Base-by-base conservation (phyloP, 2,329 filamentous ascomycete genomes). In the Fusarium luffae region DNA sequence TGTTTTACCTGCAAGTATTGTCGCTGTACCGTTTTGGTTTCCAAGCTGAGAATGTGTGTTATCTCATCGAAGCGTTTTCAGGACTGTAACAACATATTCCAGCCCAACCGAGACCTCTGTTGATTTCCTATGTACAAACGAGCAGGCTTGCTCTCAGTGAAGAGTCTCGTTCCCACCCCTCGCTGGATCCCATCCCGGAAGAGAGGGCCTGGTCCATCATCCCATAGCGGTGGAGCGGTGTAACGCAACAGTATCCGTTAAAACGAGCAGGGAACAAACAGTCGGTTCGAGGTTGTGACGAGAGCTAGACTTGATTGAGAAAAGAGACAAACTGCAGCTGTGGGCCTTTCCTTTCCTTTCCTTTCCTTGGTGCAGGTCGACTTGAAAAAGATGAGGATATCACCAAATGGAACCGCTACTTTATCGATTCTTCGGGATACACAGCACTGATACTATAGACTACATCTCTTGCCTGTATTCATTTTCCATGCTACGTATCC, bases 171-270 rank as follows among this genome's bases (percentile, higher is more conserved):
- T 18, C 32, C 32, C 34, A n/a, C 34, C 23, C 49, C 21, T 47
- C 44, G 25, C 44, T 47, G 44, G 43, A 28, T 13, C 30, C 43
- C 21, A 49, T 40, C 30, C 30, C 19, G 43, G 43, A n/a, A 50
- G 30, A 27, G n/a, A 56, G 18, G 27, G 21, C 66, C 49, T 56
- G 55, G 61, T 47, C 54, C 57, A 63, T 57, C 63, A 64, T 71
- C 63, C 63, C 63, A 71, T 64, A 48, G 59, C 46, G 59, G 67
- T 67, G 68, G 63, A 70, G 67, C 27, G 41, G 40, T 64, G 51
- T 44, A 51, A 58, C 54, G 46, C 34, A 52, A 28, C 47, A 52
- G 49, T 52, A 52, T 52, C 34, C 34, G 34, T 61, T 48, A 46
- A 50, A 48, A 44, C 21, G 48, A 51, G 30, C 49, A 65, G 49